Conservation (phyloP, 2,329 filamentous ascomycete genomes). For the Clarireedia monteithiana region DNA sequence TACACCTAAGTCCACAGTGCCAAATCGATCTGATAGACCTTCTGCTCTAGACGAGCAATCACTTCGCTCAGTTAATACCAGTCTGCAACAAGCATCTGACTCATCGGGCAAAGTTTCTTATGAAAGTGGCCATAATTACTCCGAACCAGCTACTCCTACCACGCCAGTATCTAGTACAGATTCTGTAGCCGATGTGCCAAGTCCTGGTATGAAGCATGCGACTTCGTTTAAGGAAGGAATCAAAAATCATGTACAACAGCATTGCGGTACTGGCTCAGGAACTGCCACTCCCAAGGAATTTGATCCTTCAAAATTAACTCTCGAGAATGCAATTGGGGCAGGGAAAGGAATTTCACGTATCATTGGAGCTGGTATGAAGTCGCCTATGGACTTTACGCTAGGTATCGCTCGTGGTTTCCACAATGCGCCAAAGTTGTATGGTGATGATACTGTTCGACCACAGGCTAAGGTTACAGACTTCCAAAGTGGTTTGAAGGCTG, state of each 20-base stretch:
- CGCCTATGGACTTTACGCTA: constrained; percentile 78
- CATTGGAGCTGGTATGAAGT: constrained; percentile 65
- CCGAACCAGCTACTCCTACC: constrained; percentile 11
- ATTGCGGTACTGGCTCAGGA: constrained; percentile 10
- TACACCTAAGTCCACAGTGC: constrained; percentile 11
- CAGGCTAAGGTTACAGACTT: constrained; percentile 72
- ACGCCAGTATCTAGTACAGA: constrained; percentile 18
- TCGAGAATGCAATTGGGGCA: constrained; percentile 47
- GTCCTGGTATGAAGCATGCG: constrained; percentile 8
- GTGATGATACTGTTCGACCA: constrained; percentile 74
- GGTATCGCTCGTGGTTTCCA: constrained; percentile 80
- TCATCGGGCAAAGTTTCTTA: constrained; percentile 20
- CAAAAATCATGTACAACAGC: constrained; percentile 19
- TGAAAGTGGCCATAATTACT: constrained; percentile 19
- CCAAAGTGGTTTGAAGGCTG: constrained; percentile 66
- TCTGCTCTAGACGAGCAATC: constrained; percentile 9
- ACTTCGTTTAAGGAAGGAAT: constrained; percentile 27
- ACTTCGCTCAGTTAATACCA: constrained; percentile 2
- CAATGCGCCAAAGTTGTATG: constrained; percentile 78
- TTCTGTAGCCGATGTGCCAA: not conserved
- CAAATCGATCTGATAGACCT: constrained; percentile 13
- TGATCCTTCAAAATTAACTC: constrained; percentile 27
- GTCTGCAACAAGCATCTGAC: constrained; percentile 7
- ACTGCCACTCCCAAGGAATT: constrained; percentile 17
- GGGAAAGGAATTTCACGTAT: constrained; percentile 64